Percentiles rank a stretch among this genome's conserved stretches.
These are phyloP conservation scores for Hippophae tibetana DNA, from an alignment of 306 rosid genomes.

Conservation along the genomic window DNA sequence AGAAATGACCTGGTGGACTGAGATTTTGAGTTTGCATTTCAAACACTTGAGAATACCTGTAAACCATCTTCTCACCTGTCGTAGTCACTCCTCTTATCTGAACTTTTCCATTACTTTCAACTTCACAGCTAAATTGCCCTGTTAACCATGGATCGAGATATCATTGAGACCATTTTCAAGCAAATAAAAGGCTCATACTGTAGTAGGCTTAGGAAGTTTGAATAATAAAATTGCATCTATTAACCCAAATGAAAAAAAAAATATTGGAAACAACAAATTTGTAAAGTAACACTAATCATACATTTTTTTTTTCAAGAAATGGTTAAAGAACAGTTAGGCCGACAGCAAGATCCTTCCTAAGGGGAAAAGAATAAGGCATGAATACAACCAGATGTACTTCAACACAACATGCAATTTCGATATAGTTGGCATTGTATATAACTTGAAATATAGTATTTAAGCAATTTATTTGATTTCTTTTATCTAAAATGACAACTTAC, in stretches of 20 bases:
- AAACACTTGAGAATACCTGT: slow-evolving; percentile 28
- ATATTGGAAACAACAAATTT: too few species aligned
- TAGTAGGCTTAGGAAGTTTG: not conserved
- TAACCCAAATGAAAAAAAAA: too few species aligned
- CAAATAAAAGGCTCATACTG: not conserved
- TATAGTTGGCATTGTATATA: not conserved
- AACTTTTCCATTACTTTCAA: slow-evolving; percentile 28
- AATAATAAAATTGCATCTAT: not conserved
- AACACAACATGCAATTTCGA: not conserved
- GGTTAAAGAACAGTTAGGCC: not conserved
- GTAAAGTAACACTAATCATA: too few species aligned
- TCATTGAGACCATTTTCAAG: not conserved
- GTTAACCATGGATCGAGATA: not conserved
- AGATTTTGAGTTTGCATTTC: slow-evolving; percentile 36
- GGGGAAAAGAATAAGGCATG: not conserved
- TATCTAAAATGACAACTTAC: slow-evolving; percentile 20
- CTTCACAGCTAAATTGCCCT: slow-evolving; percentile 37
- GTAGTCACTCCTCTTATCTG: slow-evolving; percentile 27
- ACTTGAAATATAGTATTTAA: not conserved
- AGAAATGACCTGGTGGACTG: slow-evolving; percentile 33
- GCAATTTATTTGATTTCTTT: not conserved
- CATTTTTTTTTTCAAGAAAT: too few species aligned
- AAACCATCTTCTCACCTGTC: slow-evolving; percentile 30
- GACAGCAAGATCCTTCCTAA: not conserved
- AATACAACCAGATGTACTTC: not conserved